Evolutionary conservation across 2,329 filamentous ascomycete genomes (phyloP), one percentile per base, ranked within the genome.

Genomic region (Alternaria postmessia): DNA sequence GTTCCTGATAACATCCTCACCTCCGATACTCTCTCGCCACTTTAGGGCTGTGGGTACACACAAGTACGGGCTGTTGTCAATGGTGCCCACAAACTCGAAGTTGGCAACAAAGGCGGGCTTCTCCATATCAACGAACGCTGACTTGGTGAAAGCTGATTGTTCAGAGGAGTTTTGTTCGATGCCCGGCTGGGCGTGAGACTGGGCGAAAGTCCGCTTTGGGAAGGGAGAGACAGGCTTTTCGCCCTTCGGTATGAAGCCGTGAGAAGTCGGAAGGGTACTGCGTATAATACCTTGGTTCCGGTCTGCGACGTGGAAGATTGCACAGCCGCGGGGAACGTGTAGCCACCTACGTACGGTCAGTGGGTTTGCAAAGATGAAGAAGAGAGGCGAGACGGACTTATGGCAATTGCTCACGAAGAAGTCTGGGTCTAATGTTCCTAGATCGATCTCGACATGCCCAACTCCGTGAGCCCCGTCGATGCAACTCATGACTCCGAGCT

Each of bases 391-490:
- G 26, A 16, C 70, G 47, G 52, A 75, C 72, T 76, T 77, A 54
- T 76, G 74, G 24, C 89, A 92, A 76, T 97, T 97, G 56, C 85
- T 90, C 14, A 94, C 86, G 72, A 96, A 92, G 80, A 96, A 97
- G 77, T 97, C 94, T 0, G 93, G 89, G 63, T 93, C 86, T 3
- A 93, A 80, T 4, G 79, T 76, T 0, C 74, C 65, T 14, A 97
- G 79, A 76, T 96, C 87, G 7, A 97, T 77, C 1, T 85, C 82
- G 7, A 97, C 84, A 78, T 95, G 90, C 2, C 94, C 94, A 24
- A 96, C 81, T 1, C 90, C 90, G 78, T 98, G 94, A 0, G 94
- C 94, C 16, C 87, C 94, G 75, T 98, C 94, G 38, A 97, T 82
- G 20, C 92, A 81, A 68, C 90, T 93, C 54, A 94, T 74, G 3